Evolutionary conservation across 2,329 filamentous ascomycete species (phyloP), one percentile per base, ranked within the genome.

Genomic region (Teratosphaeria pseudoeucalypti): DNA sequence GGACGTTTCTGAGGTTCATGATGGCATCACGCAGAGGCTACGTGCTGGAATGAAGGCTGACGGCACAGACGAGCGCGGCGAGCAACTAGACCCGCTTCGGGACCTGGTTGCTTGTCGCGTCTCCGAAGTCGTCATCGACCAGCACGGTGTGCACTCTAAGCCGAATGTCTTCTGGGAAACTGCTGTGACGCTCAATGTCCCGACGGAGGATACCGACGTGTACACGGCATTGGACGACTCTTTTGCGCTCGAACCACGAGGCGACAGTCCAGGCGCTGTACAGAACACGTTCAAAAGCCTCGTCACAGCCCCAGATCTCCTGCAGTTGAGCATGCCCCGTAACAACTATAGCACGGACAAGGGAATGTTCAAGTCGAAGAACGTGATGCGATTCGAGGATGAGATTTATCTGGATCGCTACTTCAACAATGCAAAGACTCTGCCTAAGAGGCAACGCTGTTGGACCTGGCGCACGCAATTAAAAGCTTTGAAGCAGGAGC

Each of bases 1-100:
- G 75, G 94, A 99, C 74, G 92, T 96, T 4, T 91, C 91, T 12
- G 94, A 99, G 74, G 92, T 96, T 54, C 92, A 96, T 77, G 90
- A 90, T 60, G 94, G 92, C 68, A 89, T 96, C 29, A 84, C 96
- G 60, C 91, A 92, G 69, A 88, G 94, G 56, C 79, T 96, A n/a
- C 89, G 94, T 68, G 91, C 89, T 57, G 92, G 92, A 2, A 92
- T 97, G 69, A 85, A 82, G 60, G 83, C 90, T 6, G 81, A 81
- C n/a, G 82, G 81, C 3, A 77, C 82, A 37, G 84, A 89, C 60
- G 75, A 80, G 6, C 82, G 85, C 53, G 88, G 87, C 2, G 87
- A 95, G 64, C 92, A 96, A 72, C 76, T 85, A 23, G 94, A 97
- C 71, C 60, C 64, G 2, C 62, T 74, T 23, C 65, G 68, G n/a